Percentiles rank a stretch among this genome's conserved stretches.
phyloP scores from a whole-genome alignment of 164 flowering plant species.

The Houttuynia cordata region DNA sequence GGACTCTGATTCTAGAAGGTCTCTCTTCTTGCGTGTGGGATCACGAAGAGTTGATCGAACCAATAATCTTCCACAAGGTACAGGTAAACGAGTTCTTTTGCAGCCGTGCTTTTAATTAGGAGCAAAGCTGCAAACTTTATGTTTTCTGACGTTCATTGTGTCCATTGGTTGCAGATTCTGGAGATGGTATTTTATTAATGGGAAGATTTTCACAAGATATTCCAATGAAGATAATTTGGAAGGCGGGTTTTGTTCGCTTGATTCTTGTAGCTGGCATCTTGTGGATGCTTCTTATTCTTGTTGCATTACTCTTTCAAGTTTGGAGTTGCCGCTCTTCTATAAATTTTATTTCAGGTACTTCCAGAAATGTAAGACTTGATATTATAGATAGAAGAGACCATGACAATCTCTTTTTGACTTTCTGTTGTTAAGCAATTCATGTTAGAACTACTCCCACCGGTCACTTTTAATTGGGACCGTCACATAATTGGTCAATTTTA shows the following conservation, averaged over 20 bases:
- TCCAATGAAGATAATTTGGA: slow-evolving; percentile 60
- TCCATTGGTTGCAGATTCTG: slow-evolving; percentile 26
- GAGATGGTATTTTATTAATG: slow-evolving; percentile 25
- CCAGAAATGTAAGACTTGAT: not conserved
- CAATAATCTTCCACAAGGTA: slow-evolving; percentile 12
- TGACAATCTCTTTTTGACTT: too few species aligned
- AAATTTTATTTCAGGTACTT: slow-evolving; percentile 68
- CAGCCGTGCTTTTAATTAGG: not conserved
- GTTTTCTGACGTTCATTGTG: not conserved
- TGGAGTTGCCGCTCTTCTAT: slow-evolving; percentile 88
- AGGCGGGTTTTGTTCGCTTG: slow-evolving; percentile 65
- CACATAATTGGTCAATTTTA: too few species aligned
- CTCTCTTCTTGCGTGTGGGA: slow-evolving; percentile 25
- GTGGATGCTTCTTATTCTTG: slow-evolving; percentile 82
- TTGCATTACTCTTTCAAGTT: slow-evolving; percentile 58
- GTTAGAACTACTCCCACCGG: not conserved
- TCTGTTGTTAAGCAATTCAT: not conserved
- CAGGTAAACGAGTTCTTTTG: slow-evolving; percentile 22
- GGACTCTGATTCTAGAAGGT: slow-evolving; percentile 29
- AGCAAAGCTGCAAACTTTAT: not conserved
- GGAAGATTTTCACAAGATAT: slow-evolving; percentile 32
- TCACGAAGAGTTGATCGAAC: slow-evolving; percentile 35
- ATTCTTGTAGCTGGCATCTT: slow-evolving; percentile 65
- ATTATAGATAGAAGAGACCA: not conserved
- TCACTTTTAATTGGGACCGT: too few species aligned